These are phyloP conservation scores for Populus euphratica DNA, from an alignment of 345 rosid species.

Conservation along the genomic window DNA sequence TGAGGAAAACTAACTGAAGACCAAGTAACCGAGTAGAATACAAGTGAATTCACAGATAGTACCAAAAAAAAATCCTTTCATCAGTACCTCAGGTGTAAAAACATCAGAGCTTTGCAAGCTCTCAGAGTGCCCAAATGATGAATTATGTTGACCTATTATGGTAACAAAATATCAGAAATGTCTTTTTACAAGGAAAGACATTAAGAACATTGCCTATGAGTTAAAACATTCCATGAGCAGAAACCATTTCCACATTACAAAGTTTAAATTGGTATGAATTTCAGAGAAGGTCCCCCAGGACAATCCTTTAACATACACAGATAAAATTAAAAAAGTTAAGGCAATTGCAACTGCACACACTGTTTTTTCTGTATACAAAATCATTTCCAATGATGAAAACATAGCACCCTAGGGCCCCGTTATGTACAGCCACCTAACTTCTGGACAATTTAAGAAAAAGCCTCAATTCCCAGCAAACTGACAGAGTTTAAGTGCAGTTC, in stretches of 20 bases:
- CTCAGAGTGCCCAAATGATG: conserved; percentile 56
- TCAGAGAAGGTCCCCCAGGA: background rate
- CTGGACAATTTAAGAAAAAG: background rate
- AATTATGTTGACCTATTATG: conserved; percentile 48
- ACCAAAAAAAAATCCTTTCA: conserved; percentile 8
- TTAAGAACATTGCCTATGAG: background rate
- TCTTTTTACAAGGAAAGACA: background rate
- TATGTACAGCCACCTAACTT: background rate
- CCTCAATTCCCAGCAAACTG: background rate
- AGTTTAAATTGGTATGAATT: background rate
- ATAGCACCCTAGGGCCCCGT: background rate
- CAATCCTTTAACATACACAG: background rate
- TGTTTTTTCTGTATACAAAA: background rate
- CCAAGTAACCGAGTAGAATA: background rate
- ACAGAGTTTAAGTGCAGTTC: background rate
- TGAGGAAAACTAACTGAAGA: conserved; percentile 11
- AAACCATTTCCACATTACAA: background rate
- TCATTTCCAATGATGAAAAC: background rate
- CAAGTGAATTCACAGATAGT: conserved; percentile 19
- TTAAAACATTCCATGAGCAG: background rate
- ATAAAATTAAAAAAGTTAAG: background rate
- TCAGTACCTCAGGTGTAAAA: conserved; percentile 86
- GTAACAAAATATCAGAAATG: conserved; percentile 17
- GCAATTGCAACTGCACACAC: background rate
- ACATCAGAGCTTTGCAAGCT: conserved; percentile 68